These are phyloP conservation scores for Penicillium bialowiezense DNA, from an alignment of 495 filamentous ascomycete species.

Conservation along the genomic window DNA sequence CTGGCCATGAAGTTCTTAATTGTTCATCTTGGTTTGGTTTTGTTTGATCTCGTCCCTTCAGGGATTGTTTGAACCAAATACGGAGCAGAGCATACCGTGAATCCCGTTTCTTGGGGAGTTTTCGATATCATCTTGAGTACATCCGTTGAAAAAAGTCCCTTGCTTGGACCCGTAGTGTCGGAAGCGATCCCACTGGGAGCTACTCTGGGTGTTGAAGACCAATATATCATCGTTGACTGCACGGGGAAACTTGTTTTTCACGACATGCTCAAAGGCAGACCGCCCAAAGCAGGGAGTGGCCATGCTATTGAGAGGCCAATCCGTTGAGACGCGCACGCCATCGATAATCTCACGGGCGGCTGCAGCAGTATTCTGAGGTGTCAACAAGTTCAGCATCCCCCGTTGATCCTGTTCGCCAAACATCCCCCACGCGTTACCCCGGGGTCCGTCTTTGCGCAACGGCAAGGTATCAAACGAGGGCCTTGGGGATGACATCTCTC, in stretches of 20 bases:
- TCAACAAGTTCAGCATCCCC: conserved; percentile 50
- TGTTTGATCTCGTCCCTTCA: too few species aligned
- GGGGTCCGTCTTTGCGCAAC: conserved; percentile 36
- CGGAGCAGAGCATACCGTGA: conserved; percentile 45
- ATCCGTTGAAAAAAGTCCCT: conserved; percentile 59
- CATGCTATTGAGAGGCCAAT: conserved; percentile 39
- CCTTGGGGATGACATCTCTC: conserved; percentile 1
- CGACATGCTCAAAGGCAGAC: conserved; percentile 26
- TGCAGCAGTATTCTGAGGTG: conserved; percentile 42
- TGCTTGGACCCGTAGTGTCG: conserved; percentile 49
- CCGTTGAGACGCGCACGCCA: conserved; percentile 43
- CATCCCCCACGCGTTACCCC: conserved; percentile 49
- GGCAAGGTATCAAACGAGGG: conserved; percentile 43
- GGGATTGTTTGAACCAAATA: too few species aligned
- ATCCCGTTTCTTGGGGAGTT: conserved; percentile 35
- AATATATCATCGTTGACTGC: conserved; percentile 58
- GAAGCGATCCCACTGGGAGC: conserved; percentile 57
- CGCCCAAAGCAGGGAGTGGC: conserved; percentile 27
- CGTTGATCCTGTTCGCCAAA: conserved; percentile 43
- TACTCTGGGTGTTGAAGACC: conserved; percentile 60
- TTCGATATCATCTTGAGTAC: conserved; percentile 55
- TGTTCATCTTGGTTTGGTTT: too few species aligned
- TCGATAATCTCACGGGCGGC: conserved; percentile 46
- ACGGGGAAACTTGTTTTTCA: conserved; percentile 38
- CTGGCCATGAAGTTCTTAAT: background rate